Base-by-base conservation (phyloP, 805 yeast genomes). In the Metschnikowia lunata region DNA sequence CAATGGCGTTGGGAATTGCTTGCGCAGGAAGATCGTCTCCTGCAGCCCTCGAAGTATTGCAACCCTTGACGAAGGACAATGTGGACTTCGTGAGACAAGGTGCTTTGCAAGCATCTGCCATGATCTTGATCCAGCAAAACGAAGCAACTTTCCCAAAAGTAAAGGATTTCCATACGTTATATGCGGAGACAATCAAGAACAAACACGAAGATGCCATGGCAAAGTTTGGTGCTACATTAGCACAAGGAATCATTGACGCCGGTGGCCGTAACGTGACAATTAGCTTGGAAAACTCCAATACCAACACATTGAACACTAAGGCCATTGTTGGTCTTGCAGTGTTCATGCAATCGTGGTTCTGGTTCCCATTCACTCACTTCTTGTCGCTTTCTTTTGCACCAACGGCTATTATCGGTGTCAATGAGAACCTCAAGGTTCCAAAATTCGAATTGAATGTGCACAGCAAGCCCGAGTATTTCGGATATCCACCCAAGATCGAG, bases 61-160 rank as follows among this genome's bases (percentile, higher is more conserved):
- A 88, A 68, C 96, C 97, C 30, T 77, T 93, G 71, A 80, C 91
- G 26, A 88, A 86, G 59, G 99, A 93, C 66, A 82, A 96, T 1
- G 95, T 89, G 36, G 99, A 93, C 66, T 93, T 91, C 69, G 99
- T 93, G 35, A 86, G 98, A 63, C 99, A 93, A 69, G 98, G 98
- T 56, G 97, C 99, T 1, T 78, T 89, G 66, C 83, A 90, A 64
- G 95, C 98, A 2, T 71, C 88, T 49, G 78, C 98, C 7, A 85
- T 93, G 96, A 80, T 93, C 44, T 76, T 90, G 60, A 83, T 93
- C 46, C 86, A 83, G 64, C 91, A 86, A 58, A 93, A 87, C 61
- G 97, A 90, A 55, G 82, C 82, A 54, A 71, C 86, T 5, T 78
- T 76, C 64, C 89, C 96, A 33, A 85, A 85, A 60, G 93, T 91